phyloP scores from a whole-genome alignment of 306 rosid species.

The Ziziphus jujuba region DNA sequence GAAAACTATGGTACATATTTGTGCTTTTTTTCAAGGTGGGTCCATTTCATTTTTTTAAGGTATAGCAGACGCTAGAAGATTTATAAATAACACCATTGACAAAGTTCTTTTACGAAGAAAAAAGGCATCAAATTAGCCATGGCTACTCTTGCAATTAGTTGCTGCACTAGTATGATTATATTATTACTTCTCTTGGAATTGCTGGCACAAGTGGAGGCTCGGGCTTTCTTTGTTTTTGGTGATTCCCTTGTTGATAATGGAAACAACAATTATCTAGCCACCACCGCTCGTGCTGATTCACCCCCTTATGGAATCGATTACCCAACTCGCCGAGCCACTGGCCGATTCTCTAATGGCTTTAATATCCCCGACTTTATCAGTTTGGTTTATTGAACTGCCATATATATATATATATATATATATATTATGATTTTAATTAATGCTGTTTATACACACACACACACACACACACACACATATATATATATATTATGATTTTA shows the following conservation, averaged over 20 bases:
- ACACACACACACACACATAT: no score
- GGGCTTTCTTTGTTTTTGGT: conserved; percentile 68
- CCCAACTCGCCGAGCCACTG: conserved; percentile 53
- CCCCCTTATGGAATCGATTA: conserved; percentile 72
- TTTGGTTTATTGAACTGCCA: conserved; percentile 10
- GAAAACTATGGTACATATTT: no score
- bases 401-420: not conserved
- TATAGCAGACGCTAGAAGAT: no score
- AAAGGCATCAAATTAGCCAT: no score
- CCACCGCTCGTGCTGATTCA: conserved; percentile 67
- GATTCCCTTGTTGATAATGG: conserved; percentile 71
- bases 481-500: not conserved
- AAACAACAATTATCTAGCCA: conserved; percentile 58
- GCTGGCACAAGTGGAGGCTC: conserved; percentile 21
- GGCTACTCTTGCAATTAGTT: no score
- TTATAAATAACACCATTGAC: no score
- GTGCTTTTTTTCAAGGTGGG: no score
- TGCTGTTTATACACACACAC: not conserved
- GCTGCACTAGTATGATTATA: no score
- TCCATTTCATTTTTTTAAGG: no score
- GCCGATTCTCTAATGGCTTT: conserved; percentile 70
- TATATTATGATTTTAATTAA: not conserved
- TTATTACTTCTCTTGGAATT: no score
- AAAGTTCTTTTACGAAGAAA: no score
- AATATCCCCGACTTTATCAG: conserved; percentile 68